Evolutionary conservation across 345 rosid genomes (phyloP), one percentile per base, ranked within the genome.

Genomic region (Murraya koenigii): DNA sequence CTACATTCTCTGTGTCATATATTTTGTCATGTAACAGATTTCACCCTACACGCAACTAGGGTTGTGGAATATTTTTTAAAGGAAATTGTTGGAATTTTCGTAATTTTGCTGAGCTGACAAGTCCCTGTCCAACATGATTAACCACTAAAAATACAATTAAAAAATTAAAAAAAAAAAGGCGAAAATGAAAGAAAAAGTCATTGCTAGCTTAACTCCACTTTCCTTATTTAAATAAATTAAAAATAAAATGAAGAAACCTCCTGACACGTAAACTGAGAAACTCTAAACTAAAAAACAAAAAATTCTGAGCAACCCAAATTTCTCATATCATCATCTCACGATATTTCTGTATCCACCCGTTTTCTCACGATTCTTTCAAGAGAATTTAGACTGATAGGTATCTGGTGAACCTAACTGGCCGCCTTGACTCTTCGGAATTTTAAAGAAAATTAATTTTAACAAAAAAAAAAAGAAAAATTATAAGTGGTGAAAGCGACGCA

Each of bases 241-340:
- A 15, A 64, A 17, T 17, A 64, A 6, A 64, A 8, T 8, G 38
- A 69, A 38, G 32, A 26, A 25, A 52, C 59, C 41, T 33, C 26
- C 72, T 13, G 11, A 20, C 78, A 44, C 20, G 71, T 35, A 66
- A 75, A 68, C 75, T 60, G 78, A 74, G 78, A 44, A 44, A 44
- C 41, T 54, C 63, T 17, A 3, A 8, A 68, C 49, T 13, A 15
- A 3, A 3, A 11, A 44, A 44, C 49, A 44, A 44, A 44, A 44
- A 33, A 44, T 44, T 13, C 49, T 3, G 5, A 2, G 13, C 32
- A 4, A 11, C 2, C 30, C 14, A 7, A 3, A 5, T 44, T 10
- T 68, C 6, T 23, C 55, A 0, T 23, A 20, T 25, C 20, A 14
- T 15, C 8, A 44, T 44, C 6, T 26, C 56, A 23, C 60, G 17